Evolutionary conservation across 129 eudicot genomes (phyloP).

Genomic region (Lonicera japonica): DNA sequence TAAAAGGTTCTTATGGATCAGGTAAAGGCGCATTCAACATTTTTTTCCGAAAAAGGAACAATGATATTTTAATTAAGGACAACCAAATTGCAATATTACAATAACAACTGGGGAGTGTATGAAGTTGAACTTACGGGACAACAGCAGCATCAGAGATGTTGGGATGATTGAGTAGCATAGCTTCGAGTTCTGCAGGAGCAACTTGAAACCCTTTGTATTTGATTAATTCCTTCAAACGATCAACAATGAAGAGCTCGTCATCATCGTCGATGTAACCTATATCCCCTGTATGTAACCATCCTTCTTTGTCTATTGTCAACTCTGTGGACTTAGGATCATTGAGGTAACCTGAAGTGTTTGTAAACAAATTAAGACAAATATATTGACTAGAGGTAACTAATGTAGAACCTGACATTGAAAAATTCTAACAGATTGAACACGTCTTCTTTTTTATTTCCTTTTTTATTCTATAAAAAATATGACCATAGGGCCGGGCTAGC

Average conservation of each 20-base stretch:
- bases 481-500: too few relatives aligned
- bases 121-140: conserved; percentile 55
- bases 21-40: too few relatives aligned
- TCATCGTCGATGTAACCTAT: conserved; percentile 82
- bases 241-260: conserved; percentile 91
- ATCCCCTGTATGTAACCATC: conserved; percentile 96
- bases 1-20: too few relatives aligned
- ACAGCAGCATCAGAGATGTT: conserved; percentile 81
- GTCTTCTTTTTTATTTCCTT: too few relatives aligned
- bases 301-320: conserved; percentile 77
- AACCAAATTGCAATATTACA: too few relatives aligned
- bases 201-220: conserved; percentile 98
- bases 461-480: too few relatives aligned
- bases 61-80: too few relatives aligned
- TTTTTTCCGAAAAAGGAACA: too few relatives aligned
- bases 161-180: conserved; percentile 61
- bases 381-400: background rate
- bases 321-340: conserved; percentile 77
- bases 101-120: too few relatives aligned
- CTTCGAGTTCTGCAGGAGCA: conserved; percentile 97
- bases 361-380: background rate
- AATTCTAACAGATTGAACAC: too few relatives aligned
- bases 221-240: conserved; percentile 79
- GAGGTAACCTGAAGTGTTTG: conserved; percentile 50
- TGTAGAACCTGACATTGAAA: too few relatives aligned